Base-by-base conservation (phyloP, 1,139 yeast species). In the Hanseniaspora uvarum region DNA sequence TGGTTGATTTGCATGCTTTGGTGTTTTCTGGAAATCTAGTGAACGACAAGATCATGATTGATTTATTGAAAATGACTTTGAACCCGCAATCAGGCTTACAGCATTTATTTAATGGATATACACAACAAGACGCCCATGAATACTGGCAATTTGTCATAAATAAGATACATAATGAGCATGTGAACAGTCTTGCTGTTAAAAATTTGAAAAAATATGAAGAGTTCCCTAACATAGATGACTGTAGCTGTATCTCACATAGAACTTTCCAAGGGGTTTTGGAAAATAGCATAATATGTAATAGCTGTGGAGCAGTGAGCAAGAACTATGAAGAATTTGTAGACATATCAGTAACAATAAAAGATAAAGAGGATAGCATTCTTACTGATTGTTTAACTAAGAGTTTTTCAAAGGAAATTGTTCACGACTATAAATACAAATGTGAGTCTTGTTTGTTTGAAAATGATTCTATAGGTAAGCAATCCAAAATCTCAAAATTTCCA, bases 71-170 rank as follows among this genome's bases (percentile, higher is more conserved):
- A 41, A 84, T 95, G 12, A 83, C 95, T 1, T 87, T 95, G 95
- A 80, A 79, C 62, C 81, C 83, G 55, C 85, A 86, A 62, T 37
- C 44, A 11, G 47, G 41, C 18, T 21, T 50, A 14, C 46, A 50
- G 21, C 78, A 83, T 60, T 78, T 88, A 26, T 76, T 92, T 56
- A 95, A 96, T 0, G 98, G 98, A 1, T 88, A 88, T 59, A 85
- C 92, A 49, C 96, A 92, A 68, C 98, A 92, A 68, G 98, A 92
- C 67, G 97, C 98, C 0, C 98, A 92, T 68, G 98, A 92, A 67
- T 92, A 89, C 67, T 82, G 95, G 83, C 96, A 92, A 65, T 88
- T 89, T 65, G 65, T 89, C 31, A 72, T 89, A 46, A 86, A 89
- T 65, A 95, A 87, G 67, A 70, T 92, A 55, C 98, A 92, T 68